Conservation (phyloP, 2,329 filamentous ascomycete species). For the Pseudogymnoascus verrucosus region DNA sequence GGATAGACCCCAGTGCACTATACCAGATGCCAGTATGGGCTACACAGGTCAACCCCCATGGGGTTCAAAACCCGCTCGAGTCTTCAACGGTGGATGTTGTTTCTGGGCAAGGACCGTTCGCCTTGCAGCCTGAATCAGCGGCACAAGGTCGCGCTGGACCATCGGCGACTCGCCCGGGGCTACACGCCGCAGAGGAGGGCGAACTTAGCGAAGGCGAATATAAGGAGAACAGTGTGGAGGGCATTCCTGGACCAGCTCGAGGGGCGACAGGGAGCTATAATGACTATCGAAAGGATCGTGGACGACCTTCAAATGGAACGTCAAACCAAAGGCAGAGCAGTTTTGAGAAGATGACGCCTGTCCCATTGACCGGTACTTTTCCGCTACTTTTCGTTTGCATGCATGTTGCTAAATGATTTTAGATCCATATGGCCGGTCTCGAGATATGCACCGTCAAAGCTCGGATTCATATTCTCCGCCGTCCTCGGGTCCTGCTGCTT, state of each 20-base stretch:
- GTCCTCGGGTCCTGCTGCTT: not conserved
- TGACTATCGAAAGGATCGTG: not conserved
- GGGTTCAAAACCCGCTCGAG: not conserved
- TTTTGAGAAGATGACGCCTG: not conserved
- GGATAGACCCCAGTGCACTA: conserved; percentile 20
- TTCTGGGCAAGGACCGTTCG: not conserved
- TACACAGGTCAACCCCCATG: not conserved
- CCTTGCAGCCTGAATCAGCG: not conserved
- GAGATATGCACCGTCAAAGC: not conserved
- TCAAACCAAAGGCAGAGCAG: not conserved
- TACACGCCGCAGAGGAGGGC: conserved; percentile 53
- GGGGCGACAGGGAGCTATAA: not conserved
- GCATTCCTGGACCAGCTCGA: not conserved
- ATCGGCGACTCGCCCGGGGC: conserved; percentile 6
- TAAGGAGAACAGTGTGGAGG: conserved; percentile 34
- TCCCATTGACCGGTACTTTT: not conserved
- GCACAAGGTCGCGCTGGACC: not conserved
- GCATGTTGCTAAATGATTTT: conserved; percentile 1
- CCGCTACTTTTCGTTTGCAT: not conserved
- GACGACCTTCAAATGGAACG: not conserved
- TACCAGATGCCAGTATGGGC: not conserved
- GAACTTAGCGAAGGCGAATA: conserved; percentile 66
- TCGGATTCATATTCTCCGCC: conserved; percentile 4
- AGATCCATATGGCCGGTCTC: not conserved
- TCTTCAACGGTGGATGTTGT: not conserved